These are phyloP conservation scores for Phytophthora idaei DNA, from an alignment of 352 stramenopile genomes.

Conservation along the genomic window DNA sequence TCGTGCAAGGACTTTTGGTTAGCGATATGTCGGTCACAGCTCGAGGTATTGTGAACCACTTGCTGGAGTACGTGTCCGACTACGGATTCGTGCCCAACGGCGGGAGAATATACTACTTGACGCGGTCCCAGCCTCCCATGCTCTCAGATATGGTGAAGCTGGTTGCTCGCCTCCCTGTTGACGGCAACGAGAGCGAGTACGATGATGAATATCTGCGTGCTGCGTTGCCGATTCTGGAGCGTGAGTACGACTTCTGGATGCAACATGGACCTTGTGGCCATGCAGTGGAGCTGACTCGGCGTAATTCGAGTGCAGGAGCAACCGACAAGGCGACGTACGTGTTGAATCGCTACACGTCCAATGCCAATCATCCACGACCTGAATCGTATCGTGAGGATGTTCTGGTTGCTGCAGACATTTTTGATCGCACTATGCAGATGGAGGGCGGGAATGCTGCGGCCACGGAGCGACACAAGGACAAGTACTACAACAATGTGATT, in stretches of 20 bases:
- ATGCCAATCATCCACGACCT: constrained; percentile 71
- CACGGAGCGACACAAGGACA: constrained; percentile 59
- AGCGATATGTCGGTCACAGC: constrained; percentile 84
- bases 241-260: constrained; percentile 90
- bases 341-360: constrained; percentile 85
- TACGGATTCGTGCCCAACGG: constrained; percentile 92
- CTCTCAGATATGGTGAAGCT: constrained; percentile 88
- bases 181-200: constrained; percentile 50
- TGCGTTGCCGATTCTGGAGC: constrained; percentile 69
- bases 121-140: constrained; percentile 90
- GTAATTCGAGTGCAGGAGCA: constrained; percentile 20
- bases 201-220: constrained; percentile 58
- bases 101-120: constrained; percentile 91
- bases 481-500: constrained; percentile 87
- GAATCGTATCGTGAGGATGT: constrained; percentile 91
- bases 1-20: constrained; percentile 86
- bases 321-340: constrained; percentile 35
- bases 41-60: constrained; percentile 80
- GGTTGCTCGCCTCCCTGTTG: constrained; percentile 43
- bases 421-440: constrained; percentile 40
- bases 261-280: constrained; percentile 64
- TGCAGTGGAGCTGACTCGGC: constrained; percentile 52
- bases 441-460: constrained; percentile 40
- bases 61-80: constrained; percentile 86
- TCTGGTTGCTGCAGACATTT: constrained; percentile 66